phyloP scores from a whole-genome alignment of 2,329 filamentous ascomycete species.

The Aspergillus aculeatinus region DNA sequence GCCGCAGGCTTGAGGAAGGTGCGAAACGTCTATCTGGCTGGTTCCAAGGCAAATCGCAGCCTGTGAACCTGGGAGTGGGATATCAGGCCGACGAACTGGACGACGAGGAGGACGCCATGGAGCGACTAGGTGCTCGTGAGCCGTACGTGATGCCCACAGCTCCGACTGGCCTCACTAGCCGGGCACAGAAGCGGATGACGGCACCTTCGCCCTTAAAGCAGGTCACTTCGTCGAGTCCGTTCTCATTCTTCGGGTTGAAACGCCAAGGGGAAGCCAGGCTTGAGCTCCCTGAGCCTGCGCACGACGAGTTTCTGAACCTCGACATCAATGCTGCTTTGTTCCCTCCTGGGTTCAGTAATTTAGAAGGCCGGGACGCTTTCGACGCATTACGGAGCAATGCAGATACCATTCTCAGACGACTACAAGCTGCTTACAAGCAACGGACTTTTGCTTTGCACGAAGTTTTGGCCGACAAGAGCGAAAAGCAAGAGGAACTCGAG shows the following conservation, averaged over 20 bases:
- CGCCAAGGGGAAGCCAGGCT: slow-evolving; percentile 29
- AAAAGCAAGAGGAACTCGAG: slow-evolving; percentile 61
- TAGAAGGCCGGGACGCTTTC: slow-evolving; percentile 54
- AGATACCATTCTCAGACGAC: slow-evolving; percentile 53
- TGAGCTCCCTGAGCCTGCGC: slow-evolving; percentile 38
- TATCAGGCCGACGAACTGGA: slow-evolving; percentile 15
- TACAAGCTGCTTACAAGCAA: slow-evolving; percentile 58
- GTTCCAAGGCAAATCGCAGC: slow-evolving; percentile 54
- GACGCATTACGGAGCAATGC: slow-evolving; percentile 58
- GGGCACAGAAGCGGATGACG: slow-evolving; percentile 30
- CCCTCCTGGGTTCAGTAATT: slow-evolving; percentile 50
- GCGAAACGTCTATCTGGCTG: slow-evolving; percentile 48
- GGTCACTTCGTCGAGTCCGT: slow-evolving; percentile 36
- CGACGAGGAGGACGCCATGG: slow-evolving; percentile 16
- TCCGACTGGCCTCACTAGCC: slow-evolving; percentile 17
- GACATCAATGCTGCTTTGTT: slow-evolving; percentile 57
- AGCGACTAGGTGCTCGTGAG: slow-evolving; percentile 15
- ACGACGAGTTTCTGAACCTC: slow-evolving; percentile 56
- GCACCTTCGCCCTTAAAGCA: slow-evolving; percentile 35
- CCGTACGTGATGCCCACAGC: slow-evolving; percentile 17
- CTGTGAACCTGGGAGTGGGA: slow-evolving; percentile 47
- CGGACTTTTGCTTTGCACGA: slow-evolving; percentile 52
- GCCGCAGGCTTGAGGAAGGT: slow-evolving; percentile 33
- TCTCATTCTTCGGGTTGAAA: slow-evolving; percentile 46
- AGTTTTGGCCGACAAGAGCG: slow-evolving; percentile 55